Percentiles rank a stretch among this genome's conserved stretches.
phyloP scores from a whole-genome alignment of 2,329 filamentous ascomycete species.

The Epichloe sylvatica region DNA sequence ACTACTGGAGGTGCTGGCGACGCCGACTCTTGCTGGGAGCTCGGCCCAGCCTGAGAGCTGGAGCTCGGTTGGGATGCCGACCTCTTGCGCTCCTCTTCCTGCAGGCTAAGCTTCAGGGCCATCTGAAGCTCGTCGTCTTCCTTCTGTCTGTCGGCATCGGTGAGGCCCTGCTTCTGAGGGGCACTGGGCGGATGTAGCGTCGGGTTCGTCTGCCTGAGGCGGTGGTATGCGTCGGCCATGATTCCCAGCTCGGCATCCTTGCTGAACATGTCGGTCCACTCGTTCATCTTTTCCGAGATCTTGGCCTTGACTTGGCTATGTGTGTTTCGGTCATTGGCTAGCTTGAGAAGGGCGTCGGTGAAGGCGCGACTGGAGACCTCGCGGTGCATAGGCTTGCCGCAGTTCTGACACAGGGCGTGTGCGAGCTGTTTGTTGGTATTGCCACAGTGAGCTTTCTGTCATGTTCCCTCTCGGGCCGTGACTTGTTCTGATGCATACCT shows the following conservation, averaged over 20 bases:
- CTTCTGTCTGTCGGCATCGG: conserved; percentile 77
- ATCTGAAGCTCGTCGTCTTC: conserved; percentile 97
- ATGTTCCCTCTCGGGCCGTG: neutral
- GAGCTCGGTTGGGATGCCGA: conserved; percentile 22
- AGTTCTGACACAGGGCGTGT: conserved; percentile 86
- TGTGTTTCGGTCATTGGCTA: conserved; percentile 89
- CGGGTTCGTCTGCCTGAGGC: conserved; percentile 72
- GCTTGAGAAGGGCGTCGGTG: conserved; percentile 79
- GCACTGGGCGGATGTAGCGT: conserved; percentile 84
- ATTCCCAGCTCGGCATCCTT: conserved; percentile 84
- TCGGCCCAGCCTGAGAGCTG: conserved; percentile 20
- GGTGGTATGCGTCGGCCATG: conserved; percentile 90
- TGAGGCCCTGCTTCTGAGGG: conserved; percentile 83
- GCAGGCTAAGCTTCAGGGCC: conserved; percentile 81
- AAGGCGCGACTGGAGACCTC: conserved; percentile 85
- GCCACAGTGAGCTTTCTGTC: neutral
- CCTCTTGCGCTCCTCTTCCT: conserved; percentile 62
- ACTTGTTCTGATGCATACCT: conserved; percentile 35
- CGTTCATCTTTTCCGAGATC: conserved; percentile 90
- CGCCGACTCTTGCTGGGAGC: conserved; percentile 25
- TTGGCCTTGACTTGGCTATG: conserved; percentile 94
- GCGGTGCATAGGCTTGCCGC: conserved; percentile 71
- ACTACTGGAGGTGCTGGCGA: conserved; percentile 42
- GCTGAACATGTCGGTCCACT: conserved; percentile 91
- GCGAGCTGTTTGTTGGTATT: conserved; percentile 42